Conservation (phyloP, 1,284 basidiomycete genomes). For the Gymnopus androsaceus region DNA sequence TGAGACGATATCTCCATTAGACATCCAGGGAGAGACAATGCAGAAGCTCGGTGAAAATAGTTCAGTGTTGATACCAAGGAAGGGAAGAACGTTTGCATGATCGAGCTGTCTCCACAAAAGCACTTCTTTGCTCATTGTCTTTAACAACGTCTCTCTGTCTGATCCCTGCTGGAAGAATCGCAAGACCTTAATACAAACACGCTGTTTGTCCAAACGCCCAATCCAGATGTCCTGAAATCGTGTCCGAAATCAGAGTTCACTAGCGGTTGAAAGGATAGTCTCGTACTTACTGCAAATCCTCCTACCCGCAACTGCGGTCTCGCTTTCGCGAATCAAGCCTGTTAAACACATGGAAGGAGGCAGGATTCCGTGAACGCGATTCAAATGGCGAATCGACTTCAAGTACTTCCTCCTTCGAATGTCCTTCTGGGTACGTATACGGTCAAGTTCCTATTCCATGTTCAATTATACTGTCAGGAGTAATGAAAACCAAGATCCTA, state of each 20-base stretch:
- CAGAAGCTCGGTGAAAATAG: conserved; percentile 13
- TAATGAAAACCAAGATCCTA: not conserved
- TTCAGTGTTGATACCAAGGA: conserved; percentile 18
- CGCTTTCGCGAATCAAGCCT: conserved; percentile 8
- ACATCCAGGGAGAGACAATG: conserved; percentile 22
- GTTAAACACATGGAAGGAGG: conserved; percentile 9
- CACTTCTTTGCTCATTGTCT: conserved; percentile 15
- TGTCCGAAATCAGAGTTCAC: not conserved
- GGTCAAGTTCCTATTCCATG: conserved; percentile 1
- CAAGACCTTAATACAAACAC: conserved; percentile 18
- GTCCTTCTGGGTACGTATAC: not conserved
- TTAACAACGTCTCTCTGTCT: conserved; percentile 7
- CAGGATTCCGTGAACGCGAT: not conserved
- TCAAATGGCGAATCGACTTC: conserved; percentile 2
- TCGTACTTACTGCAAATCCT: conserved; percentile 11
- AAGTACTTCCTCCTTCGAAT: not conserved
- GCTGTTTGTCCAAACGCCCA: conserved; percentile 1
- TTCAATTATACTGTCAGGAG: not conserved
- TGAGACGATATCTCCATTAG: conserved; percentile 16
- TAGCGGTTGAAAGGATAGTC: too few species aligned
- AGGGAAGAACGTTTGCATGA: conserved; percentile 20
- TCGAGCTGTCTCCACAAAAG: conserved; percentile 19
- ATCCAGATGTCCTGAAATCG: conserved; percentile 16
- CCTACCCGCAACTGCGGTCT: conserved; percentile 8
- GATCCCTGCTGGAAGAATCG: conserved; percentile 6